Percentiles rank a stretch among this genome's conserved stretches.
These are phyloP conservation scores for Clohesyomyces aquaticus DNA, from an alignment of 495 filamentous ascomycete genomes.

Conservation along the genomic window DNA sequence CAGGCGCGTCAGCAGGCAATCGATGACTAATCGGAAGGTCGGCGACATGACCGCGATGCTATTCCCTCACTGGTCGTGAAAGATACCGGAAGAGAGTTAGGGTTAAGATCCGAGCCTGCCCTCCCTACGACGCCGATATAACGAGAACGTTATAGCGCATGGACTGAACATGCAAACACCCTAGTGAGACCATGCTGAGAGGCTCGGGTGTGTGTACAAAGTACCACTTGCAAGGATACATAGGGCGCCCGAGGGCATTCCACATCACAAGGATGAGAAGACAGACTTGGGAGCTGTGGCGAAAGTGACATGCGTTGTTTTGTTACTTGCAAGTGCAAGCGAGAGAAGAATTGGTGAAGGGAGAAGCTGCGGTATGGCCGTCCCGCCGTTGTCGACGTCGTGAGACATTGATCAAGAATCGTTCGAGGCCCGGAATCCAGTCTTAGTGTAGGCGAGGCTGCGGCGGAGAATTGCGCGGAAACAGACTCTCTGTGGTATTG, in stretches of 20 bases:
- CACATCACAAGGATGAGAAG: slow-evolving; percentile 58
- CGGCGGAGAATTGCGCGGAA: slow-evolving; percentile 11
- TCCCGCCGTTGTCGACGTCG: slow-evolving; percentile 37
- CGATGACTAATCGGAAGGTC: slow-evolving; percentile 49
- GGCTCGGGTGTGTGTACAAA: slow-evolving; percentile 47
- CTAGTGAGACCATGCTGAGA: slow-evolving; percentile 54
- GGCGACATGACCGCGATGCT: slow-evolving; percentile 58
- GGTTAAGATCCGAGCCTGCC: slow-evolving; percentile 78
- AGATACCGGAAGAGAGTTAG: slow-evolving; percentile 66
- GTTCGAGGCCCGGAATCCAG: slow-evolving; percentile 22
- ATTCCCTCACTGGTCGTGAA: slow-evolving; percentile 52
- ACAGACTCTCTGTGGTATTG: slow-evolving; percentile 26
- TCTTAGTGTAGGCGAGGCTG: slow-evolving; percentile 8
- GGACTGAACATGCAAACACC: slow-evolving; percentile 36
- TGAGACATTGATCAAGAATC: slow-evolving; percentile 27
- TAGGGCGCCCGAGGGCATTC: slow-evolving; percentile 59
- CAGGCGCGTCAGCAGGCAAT: slow-evolving; percentile 35
- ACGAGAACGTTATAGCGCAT: slow-evolving; percentile 41
- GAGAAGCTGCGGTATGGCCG: slow-evolving; percentile 21
- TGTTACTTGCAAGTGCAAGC: slow-evolving; percentile 39
- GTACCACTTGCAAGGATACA: slow-evolving; percentile 40
- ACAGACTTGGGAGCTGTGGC: slow-evolving; percentile 67
- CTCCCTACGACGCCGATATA: slow-evolving; percentile 50
- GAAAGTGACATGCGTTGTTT: slow-evolving; percentile 64
- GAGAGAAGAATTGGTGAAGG: slow-evolving; percentile 46